Conservation (phyloP, 192 early-diverging fungal species). For the Rhizophagus sp. region DNA sequence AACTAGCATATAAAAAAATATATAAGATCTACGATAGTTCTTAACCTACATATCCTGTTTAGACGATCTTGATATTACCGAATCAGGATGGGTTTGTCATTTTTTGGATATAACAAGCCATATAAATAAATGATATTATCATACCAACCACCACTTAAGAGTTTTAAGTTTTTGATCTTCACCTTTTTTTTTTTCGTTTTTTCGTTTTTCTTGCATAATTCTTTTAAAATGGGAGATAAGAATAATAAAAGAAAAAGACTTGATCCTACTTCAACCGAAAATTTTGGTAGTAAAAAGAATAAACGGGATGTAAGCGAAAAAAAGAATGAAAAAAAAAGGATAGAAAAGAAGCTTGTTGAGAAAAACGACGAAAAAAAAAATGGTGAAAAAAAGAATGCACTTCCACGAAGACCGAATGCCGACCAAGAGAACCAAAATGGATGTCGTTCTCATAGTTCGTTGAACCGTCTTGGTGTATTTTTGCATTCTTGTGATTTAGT, state of each 20-base stretch:
- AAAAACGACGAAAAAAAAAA: not conserved
- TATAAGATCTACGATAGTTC: too few species aligned
- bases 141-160: too few species aligned
- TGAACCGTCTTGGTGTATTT: too few species aligned
- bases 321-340: not conserved
- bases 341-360: not conserved
- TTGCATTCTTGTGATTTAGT: too few species aligned
- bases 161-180: not conserved
- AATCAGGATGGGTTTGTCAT: too few species aligned
- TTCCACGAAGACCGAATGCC: not conserved
- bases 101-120: too few species aligned
- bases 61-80: too few species aligned
- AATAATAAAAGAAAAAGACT: not conserved
- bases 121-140: too few species aligned
- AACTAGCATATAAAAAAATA: too few species aligned
- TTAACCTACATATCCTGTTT: too few species aligned
- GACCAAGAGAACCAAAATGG: too few species aligned
- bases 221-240: not conserved
- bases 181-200: not conserved
- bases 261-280: not conserved
- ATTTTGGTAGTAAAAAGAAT: conserved; percentile 3
- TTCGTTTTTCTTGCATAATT: not conserved
- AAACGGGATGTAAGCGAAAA: not conserved
- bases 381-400: not conserved
- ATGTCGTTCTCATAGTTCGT: too few species aligned